These are phyloP conservation scores for Endotrypanum monterogeii DNA, from an alignment of 208 protist species.

Conservation along the genomic window DNA sequence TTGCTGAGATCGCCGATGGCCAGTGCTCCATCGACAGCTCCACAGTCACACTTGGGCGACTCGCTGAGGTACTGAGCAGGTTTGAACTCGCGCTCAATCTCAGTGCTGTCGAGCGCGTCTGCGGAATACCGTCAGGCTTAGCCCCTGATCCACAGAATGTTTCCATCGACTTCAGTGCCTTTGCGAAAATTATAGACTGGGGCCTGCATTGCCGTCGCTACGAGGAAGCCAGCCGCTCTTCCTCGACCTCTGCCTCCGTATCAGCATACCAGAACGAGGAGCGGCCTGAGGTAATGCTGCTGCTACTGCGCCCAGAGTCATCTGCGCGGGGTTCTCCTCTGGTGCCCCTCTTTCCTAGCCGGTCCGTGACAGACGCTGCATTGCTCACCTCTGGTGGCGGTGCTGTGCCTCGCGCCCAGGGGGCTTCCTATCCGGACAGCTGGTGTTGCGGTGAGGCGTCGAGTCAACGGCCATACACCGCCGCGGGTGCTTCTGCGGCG, in stretches of 20 bases:
- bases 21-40: not conserved
- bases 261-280: not conserved
- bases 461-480: not conserved
- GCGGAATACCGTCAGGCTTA: not conserved
- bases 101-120: conserved; percentile 14
- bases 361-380: not conserved
- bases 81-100: conserved; percentile 25
- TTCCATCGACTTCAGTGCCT: conserved; percentile 19
- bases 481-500: not conserved
- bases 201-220: not conserved
- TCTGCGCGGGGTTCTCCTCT: not conserved
- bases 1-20: conserved; percentile 22
- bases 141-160: not conserved
- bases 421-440: not conserved
- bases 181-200: conserved; percentile 25
- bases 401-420: not conserved
- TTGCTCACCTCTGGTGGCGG: conserved; percentile 13
- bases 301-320: conserved; percentile 1
- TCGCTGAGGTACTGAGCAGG: conserved; percentile 16
- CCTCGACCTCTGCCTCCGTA: not conserved
- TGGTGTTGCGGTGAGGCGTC: not conserved
- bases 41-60: conserved; percentile 6
- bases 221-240: conserved; percentile 4
- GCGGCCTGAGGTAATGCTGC: not conserved
- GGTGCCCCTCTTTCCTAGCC: not conserved